Evolutionary conservation across 2,329 filamentous ascomycete genomes (phyloP), one percentile per base, ranked within the genome.

Genomic region (Chalaropsis thielavioides): DNA sequence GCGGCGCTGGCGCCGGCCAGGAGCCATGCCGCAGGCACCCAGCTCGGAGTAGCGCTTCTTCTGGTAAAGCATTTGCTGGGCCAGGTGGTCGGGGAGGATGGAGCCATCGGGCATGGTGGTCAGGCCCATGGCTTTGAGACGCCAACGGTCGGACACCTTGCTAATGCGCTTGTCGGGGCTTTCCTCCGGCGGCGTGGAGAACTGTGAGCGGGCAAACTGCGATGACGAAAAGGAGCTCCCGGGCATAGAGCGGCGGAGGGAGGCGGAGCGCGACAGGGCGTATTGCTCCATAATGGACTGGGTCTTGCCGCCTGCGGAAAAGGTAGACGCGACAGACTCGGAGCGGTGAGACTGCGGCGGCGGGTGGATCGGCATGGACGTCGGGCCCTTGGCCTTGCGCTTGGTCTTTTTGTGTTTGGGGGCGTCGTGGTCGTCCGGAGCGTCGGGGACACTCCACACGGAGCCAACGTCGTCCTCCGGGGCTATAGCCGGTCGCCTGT

Each of bases 61-160:
- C 58, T 76, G 74, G 64, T 74, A 72, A 49, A 76, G 70, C 69
- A 79, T 76, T 31, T 80, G 76, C 43, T 76, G 69, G 13, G 78
- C 79, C 49, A 83, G 73, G 2, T 75, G 75, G 68, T 83, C 80
- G 5, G 80, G 81, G 2, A 82, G 69, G 67, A 79, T 80, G 60
- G 79, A 76, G n/a, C 81, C 77, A 67, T 83, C 77, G 3, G 78
- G 76, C 76, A 81, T 77, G 67, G 77, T 78, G 2, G 81, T 78
- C 19, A 83, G 75, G 10, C 77, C 78, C 77, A 79, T 79, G 51
- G 77, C 77, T 62, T 79, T 79, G 66, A 80, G 72, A 4, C 74
- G 72, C 78, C 78, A 80, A 46, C 76, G 73, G 63, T 77, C 75
- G 6, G 77, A 78, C 6, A 74, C 75, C 62, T 72, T 76, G 69